Conservation (phyloP, 306 rosid genomes). For the Vicia villosa region DNA sequence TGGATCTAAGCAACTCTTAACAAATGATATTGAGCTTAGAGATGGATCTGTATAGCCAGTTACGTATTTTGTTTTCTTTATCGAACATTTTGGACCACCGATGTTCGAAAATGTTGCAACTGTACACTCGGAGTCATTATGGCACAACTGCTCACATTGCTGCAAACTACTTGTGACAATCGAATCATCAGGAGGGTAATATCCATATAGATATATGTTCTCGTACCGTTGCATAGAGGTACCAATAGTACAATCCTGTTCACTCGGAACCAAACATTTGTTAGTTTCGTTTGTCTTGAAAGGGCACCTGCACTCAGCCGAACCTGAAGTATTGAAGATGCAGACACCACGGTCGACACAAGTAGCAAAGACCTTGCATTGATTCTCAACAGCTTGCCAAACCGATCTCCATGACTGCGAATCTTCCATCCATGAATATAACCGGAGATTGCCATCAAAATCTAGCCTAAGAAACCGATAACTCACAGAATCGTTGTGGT, state of each 20-base stretch:
- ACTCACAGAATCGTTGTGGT: constrained; percentile 59
- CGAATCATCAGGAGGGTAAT: constrained; percentile 58
- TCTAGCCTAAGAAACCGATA: constrained; percentile 77
- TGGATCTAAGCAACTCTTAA: constrained; percentile 68
- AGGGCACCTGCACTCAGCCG: constrained; percentile 63
- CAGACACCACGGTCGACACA: constrained; percentile 72
- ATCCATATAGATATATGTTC: constrained; percentile 58
- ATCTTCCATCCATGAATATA: constrained; percentile 70
- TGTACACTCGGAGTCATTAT: constrained; percentile 54
- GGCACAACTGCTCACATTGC: constrained; percentile 63
- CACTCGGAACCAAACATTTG: constrained; percentile 54
- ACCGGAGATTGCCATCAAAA: constrained; percentile 75
- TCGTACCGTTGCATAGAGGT: constrained; percentile 43
- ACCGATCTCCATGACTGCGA: constrained; percentile 66
- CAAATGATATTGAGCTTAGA: constrained; percentile 61
- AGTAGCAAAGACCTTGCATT: constrained; percentile 79
- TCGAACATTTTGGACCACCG: constrained; percentile 64
- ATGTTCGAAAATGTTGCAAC: constrained; percentile 69
- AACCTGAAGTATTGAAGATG: constrained; percentile 49
- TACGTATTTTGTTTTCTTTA: constrained; percentile 56
- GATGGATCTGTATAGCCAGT: constrained; percentile 73
- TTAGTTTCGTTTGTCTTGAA: constrained; percentile 44
- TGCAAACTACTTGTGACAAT: constrained; percentile 50
- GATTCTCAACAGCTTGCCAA: constrained; percentile 90
- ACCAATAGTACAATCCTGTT: constrained; percentile 48